Base-by-base conservation (phyloP, 441 rosid genomes). In the Flueggea neowawraea region DNA sequence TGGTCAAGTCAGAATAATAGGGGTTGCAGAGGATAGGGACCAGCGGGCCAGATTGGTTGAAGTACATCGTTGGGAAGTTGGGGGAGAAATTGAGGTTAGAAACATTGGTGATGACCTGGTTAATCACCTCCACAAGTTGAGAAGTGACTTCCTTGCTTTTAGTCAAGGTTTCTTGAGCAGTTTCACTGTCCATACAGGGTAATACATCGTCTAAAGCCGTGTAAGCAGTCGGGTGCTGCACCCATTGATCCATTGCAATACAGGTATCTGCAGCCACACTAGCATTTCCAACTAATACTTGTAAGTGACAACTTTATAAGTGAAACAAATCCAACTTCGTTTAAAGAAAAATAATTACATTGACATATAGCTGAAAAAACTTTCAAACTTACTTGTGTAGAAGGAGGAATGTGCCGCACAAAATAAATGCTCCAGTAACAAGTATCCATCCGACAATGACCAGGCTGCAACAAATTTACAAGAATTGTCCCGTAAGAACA, bases 81-180 rank as follows among this genome's bases (percentile, higher is more conserved):
- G 95, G 97, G 16, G 99, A 82, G 73, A 91, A 91, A 68, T 95
- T 89, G n/a, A 85, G 73, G 77, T 95, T 91, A 47, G 98, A 80
- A 32, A 89, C 95, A 16, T 91, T 90, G 72, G 89, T 80, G 73
- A 89, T 88, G 73, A 89, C 94, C 65, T 84, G 83, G 71, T 95
- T 91, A 16, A 95, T 73, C 15, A 89, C 79, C 55, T 85, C 90
- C 0, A 80, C 98, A 10, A 87, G 84, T 69, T 95, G 87, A 32
- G 80, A 68, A 4, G 95, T 82, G 32, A 91, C 88, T 71, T 90
- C 97, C 74, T 77, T 87, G 82, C 84, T 87, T 60, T 75, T 77
- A 48, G 57, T 41, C 60, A 83, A 58, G 5, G 91, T 91, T 58
- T 88, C 94, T 47, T 86, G 91, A 33, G 96, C 82, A 2, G 95